Base-by-base conservation (phyloP, 2,329 filamentous ascomycete species). In the Epichloe typhina region DNA sequence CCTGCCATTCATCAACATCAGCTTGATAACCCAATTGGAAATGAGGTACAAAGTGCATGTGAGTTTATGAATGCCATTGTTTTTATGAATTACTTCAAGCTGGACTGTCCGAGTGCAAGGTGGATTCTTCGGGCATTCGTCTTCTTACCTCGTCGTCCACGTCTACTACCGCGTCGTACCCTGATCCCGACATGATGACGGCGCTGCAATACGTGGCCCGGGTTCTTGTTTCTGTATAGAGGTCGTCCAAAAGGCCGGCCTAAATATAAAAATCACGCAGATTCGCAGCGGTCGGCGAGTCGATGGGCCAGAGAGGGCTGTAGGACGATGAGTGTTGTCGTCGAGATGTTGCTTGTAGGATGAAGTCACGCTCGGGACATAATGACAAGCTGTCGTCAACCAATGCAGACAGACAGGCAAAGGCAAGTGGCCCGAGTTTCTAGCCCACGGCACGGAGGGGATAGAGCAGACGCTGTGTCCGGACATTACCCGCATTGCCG, bases 141-240 rank as follows among this genome's bases (percentile, higher is more conserved):
- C 12, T 35, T 35, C 55, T 42, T 64, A 95, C 89, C 79, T 97
- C 93, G 63, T 93, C 88, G 67, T 98, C 93, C 51, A 97, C 84
- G 62, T 98, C 93, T 53, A 98, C 93, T 58, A 98, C 91, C 55
- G 95, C 93, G 74, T 98, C 93, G 69, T 98, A 98, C 60, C 90
- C 90, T 64, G 87, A 78, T 67, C 86, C 86, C 52, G 86, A 80
- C 86, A 90, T 90, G 51, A 60, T 73, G 62, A 26, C 23, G 23
- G 64, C 38, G 19, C 39, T 59, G 52, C 50, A 4, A 36, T 37
- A 36, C 15, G 38, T 23, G 59, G 59, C 55, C 58, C 56, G 55
- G 61, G 58, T 21, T 21, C 13, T 19, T 15, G 5, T 9, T 23
- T 39, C 12, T 45, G 41, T 5, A 31, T 19, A 37, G 11, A 17